These are phyloP conservation scores for Rhododendron vialii DNA, from an alignment of 148 eudicot species.

Conservation along the genomic window DNA sequence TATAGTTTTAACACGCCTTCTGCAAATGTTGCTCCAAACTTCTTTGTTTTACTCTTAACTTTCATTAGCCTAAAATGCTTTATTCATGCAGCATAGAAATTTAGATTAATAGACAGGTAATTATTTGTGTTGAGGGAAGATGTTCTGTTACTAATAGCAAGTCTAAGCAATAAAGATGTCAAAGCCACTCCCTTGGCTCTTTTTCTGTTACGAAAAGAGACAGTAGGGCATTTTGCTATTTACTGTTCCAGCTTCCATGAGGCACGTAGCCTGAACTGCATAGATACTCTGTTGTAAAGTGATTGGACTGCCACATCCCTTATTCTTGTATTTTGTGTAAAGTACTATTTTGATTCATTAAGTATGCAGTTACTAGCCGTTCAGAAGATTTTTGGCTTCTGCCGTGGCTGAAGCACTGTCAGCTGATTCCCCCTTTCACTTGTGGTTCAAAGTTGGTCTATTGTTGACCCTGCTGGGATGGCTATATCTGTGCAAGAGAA, in stretches of 20 bases:
- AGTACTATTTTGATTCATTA: neutral
- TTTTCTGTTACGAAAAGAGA: neutral
- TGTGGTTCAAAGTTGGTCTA: neutral
- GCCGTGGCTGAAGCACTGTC: neutral
- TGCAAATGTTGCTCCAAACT: neutral
- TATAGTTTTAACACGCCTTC: neutral
- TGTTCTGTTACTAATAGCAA: neutral
- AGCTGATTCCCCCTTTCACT: neutral
- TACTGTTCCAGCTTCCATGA: neutral
- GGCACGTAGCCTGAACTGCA: neutral
- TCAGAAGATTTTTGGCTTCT: neutral
- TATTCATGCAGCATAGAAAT: neutral
- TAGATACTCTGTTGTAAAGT: neutral
- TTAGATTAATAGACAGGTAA: neutral
- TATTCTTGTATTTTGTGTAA: neutral
- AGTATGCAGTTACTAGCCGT: neutral
- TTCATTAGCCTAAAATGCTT: neutral
- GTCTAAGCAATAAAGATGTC: neutral
- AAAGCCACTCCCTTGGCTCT: neutral
- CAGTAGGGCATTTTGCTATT: neutral
- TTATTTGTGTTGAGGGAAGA: neutral
- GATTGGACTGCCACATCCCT: neutral
- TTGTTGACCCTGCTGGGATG: slow-evolving; percentile 5
- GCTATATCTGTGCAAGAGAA: neutral
- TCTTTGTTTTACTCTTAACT: neutral